Evolutionary conservation across 345 rosid species (phyloP).

Genomic region (Moricandia arvensis): DNA sequence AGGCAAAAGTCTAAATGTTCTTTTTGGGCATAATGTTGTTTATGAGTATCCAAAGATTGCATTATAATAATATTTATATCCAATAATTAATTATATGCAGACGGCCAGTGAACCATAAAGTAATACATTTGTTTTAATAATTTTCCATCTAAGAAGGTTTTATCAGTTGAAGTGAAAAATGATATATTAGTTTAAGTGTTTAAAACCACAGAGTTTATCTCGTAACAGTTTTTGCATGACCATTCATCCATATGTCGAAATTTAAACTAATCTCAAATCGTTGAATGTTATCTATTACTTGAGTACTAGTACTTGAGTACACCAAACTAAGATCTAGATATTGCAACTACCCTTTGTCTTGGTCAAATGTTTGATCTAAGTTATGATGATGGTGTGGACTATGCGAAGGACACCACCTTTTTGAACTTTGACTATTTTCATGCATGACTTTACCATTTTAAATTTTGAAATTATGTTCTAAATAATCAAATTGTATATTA

Average conservation of each 20-base stretch:
- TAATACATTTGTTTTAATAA: background rate
- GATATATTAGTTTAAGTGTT: background rate
- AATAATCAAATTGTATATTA: background rate
- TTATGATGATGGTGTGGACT: constrained; percentile 20
- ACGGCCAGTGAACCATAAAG: background rate
- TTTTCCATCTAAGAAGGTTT: background rate
- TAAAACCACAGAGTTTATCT: background rate
- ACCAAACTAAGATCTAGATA: background rate
- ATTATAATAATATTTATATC: background rate
- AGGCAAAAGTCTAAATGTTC: constrained; percentile 21
- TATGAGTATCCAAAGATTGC: constrained; percentile 32
- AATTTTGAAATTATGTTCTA: background rate
- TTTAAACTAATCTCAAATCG: background rate
- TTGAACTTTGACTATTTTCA: constrained; percentile 17
- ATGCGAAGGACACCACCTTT: constrained; percentile 9
- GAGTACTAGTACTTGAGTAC: too few relatives aligned
- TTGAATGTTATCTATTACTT: too few relatives aligned
- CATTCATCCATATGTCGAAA: background rate
- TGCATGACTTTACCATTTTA: constrained; percentile 10
- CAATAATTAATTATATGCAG: background rate
- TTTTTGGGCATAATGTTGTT: constrained; percentile 27
- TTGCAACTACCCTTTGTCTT: constrained; percentile 9
- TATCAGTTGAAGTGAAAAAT: background rate
- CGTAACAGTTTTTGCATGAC: background rate
- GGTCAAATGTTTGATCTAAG: constrained; percentile 13